Conservation (phyloP, 2,329 filamentous ascomycete genomes). For the Pseudogymnoascus sp. region DNA sequence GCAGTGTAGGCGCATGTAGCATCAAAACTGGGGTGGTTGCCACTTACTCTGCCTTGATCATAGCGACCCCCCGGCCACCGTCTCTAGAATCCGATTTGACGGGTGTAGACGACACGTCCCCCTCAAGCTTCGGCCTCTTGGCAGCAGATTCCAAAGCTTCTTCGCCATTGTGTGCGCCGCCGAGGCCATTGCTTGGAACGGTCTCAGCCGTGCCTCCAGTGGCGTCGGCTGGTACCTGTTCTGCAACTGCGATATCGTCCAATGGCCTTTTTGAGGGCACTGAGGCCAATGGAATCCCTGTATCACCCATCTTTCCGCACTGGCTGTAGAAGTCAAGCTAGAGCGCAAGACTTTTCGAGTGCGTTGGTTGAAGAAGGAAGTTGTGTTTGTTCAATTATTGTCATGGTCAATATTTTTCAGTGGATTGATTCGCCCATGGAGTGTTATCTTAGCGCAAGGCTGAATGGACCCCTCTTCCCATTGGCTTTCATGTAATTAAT, state of each 20-base stretch:
- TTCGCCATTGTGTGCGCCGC: background rate
- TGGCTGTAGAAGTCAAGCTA: background rate
- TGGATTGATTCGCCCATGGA: background rate
- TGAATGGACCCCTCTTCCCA: conserved; percentile 1
- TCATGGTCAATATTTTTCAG: conserved; percentile 7
- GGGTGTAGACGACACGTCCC: background rate
- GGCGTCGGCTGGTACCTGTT: background rate
- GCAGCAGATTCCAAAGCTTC: conserved; percentile 36
- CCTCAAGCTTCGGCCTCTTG: conserved; percentile 53
- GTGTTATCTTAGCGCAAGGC: conserved; percentile 8
- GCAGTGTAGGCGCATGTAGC: background rate
- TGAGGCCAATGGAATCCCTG: background rate
- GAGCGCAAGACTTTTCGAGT: background rate
- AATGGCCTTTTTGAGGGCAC: background rate
- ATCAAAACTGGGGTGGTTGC: background rate
- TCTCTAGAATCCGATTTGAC: conserved; percentile 15
- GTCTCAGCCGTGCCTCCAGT: conserved; percentile 5
- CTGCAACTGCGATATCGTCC: background rate
- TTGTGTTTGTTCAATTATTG: background rate
- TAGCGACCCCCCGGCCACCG: conserved; percentile 26
- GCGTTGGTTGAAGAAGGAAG: background rate
- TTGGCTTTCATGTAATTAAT: background rate
- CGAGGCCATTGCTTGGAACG: background rate
- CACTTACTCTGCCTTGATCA: conserved; percentile 28
- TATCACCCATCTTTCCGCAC: background rate